phyloP scores from a whole-genome alignment of 345 rosid species.

The Eucalyptus victrix region DNA sequence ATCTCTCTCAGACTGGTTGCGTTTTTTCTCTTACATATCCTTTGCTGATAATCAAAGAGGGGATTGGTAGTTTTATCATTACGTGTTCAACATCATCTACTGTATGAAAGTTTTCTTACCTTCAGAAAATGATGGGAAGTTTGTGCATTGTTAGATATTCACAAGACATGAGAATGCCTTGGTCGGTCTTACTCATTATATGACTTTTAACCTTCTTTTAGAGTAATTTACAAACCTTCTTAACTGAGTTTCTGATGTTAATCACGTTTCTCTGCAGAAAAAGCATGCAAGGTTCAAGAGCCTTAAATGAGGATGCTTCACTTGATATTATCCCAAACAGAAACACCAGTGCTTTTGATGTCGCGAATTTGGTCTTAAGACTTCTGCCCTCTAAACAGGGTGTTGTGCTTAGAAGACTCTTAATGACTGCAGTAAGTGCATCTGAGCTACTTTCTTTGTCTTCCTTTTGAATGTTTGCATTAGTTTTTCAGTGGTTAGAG shows the following conservation, averaged over 20 bases:
- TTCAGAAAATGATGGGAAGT: not conserved
- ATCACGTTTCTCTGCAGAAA: slow-evolving; percentile 30
- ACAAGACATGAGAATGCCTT: not conserved
- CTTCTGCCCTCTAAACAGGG: slow-evolving; percentile 79
- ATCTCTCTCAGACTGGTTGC: not conserved
- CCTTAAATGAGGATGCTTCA: slow-evolving; percentile 26
- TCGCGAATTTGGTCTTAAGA: slow-evolving; percentile 39
- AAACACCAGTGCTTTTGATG: slow-evolving; percentile 24
- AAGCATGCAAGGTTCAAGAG: slow-evolving; percentile 10
- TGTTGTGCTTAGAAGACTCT: slow-evolving; percentile 64
- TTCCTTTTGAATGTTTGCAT: not conserved
- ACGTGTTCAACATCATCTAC: not conserved
- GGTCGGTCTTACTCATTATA: not conserved
- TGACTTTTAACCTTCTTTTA: not conserved
- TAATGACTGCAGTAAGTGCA: slow-evolving; percentile 83
- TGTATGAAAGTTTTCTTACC: not conserved
- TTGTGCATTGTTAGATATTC: not conserved
- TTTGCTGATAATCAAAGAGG: not conserved
- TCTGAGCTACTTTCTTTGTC: not conserved
- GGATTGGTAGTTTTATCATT: not conserved
- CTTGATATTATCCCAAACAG: slow-evolving; percentile 11
- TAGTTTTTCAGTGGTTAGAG: not conserved
- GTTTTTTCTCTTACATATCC: not conserved
- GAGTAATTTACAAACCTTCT: not conserved
- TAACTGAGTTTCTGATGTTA: not conserved